A percentile compares a stretch with the other conserved stretches of the same genome.
phyloP scores from a whole-genome alignment of 768 basidiomycete genomes.

The Filobasidium wieringae region DNA sequence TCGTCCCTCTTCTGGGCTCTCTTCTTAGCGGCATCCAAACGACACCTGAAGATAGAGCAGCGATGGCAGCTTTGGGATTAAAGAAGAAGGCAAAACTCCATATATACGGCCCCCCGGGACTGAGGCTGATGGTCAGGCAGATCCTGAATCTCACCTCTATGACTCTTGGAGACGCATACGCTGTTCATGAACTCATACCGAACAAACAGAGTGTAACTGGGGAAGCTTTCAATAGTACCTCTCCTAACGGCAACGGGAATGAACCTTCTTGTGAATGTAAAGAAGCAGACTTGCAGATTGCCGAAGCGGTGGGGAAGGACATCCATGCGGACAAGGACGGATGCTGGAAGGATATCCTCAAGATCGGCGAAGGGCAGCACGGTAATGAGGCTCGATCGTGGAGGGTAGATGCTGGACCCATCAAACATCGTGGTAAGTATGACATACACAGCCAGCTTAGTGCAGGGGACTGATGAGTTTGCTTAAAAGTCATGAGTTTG shows the following conservation, averaged over 20 bases:
- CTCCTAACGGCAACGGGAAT: neutral
- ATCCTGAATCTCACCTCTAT: slow-evolving; percentile 21
- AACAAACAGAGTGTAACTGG: neutral
- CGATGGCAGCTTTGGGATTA: slow-evolving; percentile 17
- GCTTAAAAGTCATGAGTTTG: slow-evolving; percentile 24
- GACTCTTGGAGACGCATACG: slow-evolving; percentile 26
- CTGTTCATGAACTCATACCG: slow-evolving; percentile 32
- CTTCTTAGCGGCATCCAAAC: slow-evolving; percentile 28
- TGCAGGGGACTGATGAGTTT: neutral
- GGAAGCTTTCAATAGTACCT: neutral
- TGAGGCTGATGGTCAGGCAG: slow-evolving; percentile 28
- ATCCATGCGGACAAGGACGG: slow-evolving; percentile 24
- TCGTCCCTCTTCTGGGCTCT: slow-evolving; percentile 29
- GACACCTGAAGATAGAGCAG: slow-evolving; percentile 17
- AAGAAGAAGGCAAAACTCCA: slow-evolving; percentile 23
- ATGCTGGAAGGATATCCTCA: slow-evolving; percentile 27
- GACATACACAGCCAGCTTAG: neutral
- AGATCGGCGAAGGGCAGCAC: slow-evolving; percentile 14
- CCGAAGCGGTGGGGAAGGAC: slow-evolving; percentile 34
- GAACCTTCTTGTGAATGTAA: slow-evolving; percentile 7
- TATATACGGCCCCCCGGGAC: slow-evolving; percentile 32
- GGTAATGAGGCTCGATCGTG: slow-evolving; percentile 2
- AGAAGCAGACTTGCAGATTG: slow-evolving; percentile 24
- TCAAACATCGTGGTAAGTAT: slow-evolving; percentile 33
- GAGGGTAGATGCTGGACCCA: slow-evolving; percentile 35